Evolutionary conservation across 2,329 filamentous ascomycete genomes (phyloP).

Genomic region (Pseudocercospora cruenta): DNA sequence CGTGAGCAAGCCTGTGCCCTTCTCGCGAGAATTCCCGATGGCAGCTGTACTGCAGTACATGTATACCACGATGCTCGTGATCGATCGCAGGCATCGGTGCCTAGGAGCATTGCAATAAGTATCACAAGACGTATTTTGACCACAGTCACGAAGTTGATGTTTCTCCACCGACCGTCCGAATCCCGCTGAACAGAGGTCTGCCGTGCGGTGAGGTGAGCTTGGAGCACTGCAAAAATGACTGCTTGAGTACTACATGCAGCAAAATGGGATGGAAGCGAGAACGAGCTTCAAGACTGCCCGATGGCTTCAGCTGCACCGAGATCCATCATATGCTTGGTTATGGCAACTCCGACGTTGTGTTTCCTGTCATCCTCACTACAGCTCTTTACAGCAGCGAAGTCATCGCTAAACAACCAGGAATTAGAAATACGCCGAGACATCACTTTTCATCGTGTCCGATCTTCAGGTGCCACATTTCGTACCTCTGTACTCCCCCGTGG

Average conservation of each 20-base stretch:
- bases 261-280: background rate
- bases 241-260: no score
- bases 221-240: background rate
- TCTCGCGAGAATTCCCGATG: background rate
- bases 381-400: background rate
- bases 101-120: background rate
- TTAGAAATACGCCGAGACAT: no score
- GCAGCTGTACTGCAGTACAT: background rate
- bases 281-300: background rate
- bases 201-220: background rate
- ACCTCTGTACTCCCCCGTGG: background rate
- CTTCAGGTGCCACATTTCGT: background rate
- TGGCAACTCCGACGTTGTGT: background rate
- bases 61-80: background rate
- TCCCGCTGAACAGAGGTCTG: background rate
- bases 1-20: background rate
- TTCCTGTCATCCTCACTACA: background rate
- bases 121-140: background rate
- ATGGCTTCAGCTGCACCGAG: background rate
- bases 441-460: no score
- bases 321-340: background rate
- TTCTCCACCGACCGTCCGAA: background rate
- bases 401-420: no score
- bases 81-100: conserved; percentile 1
- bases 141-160: background rate